These are phyloP conservation scores for Kodamaea arcana DNA, from an alignment of 1,139 yeast species.

Conservation along the genomic window DNA sequence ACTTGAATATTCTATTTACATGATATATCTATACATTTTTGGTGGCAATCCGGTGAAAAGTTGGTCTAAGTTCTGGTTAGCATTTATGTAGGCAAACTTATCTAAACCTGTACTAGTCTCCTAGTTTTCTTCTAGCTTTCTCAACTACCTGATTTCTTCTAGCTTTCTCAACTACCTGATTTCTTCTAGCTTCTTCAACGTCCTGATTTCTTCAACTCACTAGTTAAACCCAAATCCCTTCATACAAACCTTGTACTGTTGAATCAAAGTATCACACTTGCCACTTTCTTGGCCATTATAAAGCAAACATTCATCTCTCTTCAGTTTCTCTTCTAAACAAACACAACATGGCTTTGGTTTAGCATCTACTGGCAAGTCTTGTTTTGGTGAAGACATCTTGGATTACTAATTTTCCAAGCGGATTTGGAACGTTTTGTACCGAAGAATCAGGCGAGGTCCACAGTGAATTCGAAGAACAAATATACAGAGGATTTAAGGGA, in stretches of 20 bases:
- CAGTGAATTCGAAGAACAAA: no score
- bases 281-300: constrained; percentile 80
- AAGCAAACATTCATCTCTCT: constrained; percentile 83
- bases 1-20: no score
- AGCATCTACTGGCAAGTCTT: constrained; percentile 11
- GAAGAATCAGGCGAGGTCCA: no score
- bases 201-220: constrained; percentile 2
- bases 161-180: no score
- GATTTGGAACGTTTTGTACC: no score
- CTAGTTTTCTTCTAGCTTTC: background rate
- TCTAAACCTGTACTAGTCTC: background rate
- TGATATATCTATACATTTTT: no score
- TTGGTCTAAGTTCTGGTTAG: no score
- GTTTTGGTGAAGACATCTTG: constrained; percentile 4
- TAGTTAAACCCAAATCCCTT: constrained; percentile 76
- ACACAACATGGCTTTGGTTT: constrained; percentile 97
- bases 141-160: no score
- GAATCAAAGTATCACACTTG: constrained; percentile 70
- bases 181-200: no score
- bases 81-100: no score
- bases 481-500: no score
- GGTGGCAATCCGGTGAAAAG: no score
- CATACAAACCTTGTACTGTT: constrained; percentile 82
- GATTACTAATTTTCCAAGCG: background rate
- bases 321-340: constrained; percentile 78